A percentile compares a stretch with the other conserved stretches of the same genome.
These are phyloP conservation scores for Rhodotorula kratochvilovae DNA, from an alignment of 768 basidiomycete genomes.

Conservation along the genomic window DNA sequence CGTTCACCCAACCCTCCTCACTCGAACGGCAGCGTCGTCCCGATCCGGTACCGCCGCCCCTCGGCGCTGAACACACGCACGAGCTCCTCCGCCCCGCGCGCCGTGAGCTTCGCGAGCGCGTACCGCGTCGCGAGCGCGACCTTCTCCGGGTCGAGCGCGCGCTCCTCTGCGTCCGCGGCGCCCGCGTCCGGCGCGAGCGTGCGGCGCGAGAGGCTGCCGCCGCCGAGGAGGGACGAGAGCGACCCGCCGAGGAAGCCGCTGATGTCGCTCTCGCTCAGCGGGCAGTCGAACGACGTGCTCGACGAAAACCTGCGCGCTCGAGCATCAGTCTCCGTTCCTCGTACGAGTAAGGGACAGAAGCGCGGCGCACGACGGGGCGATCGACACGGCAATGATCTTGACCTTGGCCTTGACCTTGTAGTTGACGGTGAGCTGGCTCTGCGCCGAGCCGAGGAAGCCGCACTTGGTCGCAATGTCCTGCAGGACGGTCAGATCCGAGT, in stretches of 20 bases:
- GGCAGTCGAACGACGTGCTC: conserved; percentile 35
- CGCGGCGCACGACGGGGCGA: conserved; percentile 25
- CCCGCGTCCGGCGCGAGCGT: too few species aligned
- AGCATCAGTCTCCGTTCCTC: background rate
- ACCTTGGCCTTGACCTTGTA: conserved; percentile 39
- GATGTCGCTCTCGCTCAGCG: conserved; percentile 27
- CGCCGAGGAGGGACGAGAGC: conserved; percentile 4
- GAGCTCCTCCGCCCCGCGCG: background rate
- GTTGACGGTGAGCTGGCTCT: conserved; percentile 32
- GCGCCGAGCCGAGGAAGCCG: conserved; percentile 35
- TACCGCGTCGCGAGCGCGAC: background rate
- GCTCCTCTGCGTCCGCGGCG: background rate
- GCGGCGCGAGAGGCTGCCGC: background rate
- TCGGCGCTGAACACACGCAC: conserved; percentile 3
- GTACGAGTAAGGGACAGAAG: background rate
- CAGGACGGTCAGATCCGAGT: conserved; percentile 37
- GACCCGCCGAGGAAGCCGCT: conserved; percentile 25
- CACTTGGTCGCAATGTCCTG: conserved; percentile 41
- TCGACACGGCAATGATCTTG: conserved; percentile 39
- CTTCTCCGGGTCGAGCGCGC: background rate
- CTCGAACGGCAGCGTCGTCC: conserved; percentile 4
- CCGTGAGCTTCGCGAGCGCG: background rate
- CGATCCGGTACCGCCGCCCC: conserved; percentile 5
- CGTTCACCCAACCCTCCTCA: background rate
- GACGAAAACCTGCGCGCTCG: conserved; percentile 17